Base-by-base conservation (phyloP, 2,329 filamentous ascomycete species). In the Stylonectria norvegica region DNA sequence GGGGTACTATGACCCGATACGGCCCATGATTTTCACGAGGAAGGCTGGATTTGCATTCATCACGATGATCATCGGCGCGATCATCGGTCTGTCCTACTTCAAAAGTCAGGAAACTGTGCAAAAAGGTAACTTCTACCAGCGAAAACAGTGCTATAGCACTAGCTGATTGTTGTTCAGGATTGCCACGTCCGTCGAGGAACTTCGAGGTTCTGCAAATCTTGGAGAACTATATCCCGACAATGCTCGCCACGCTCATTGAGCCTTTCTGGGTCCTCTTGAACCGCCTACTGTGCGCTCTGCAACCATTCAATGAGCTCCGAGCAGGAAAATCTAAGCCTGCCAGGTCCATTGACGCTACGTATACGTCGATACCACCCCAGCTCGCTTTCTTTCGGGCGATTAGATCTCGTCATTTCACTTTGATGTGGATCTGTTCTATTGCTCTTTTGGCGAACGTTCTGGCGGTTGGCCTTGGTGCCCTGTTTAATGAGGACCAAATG, bases 241-340 rank as follows among this genome's bases (percentile, higher is more conserved):
- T 68, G 0, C 60, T 81, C 4, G 72, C 76, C 0, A 81, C 78
- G 0, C 37, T 80, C 0, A 62, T 81, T 0, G 79, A 83, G 23
- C 78, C 79, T 0, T 65, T 76, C 1, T 79, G 78, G 72, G 58
- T 78, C 0, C 50, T 81, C 0, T 41, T 83, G 0, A 81, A 78
- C 29, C 65, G 78, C 0, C 38, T 75, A 0, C 48, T 79, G 0
- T 80, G 75, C 28, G 52, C 79, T 7, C 45, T 83, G 0, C 72
- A 79, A 20, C 79, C 79, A 0, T 72, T 79, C 14, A 64, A 73
- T 2, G 68, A 75, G 11, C 58, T 83, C 0, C 64, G 65, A 15
- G 43, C 49, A 5, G 69, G 73, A 0, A 53, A 48, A 3, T 60
- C 65, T 0, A 34, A 42, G 1, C 45, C 65, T 0, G 63, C 66